Base-by-base conservation (phyloP, 2,329 filamentous ascomycete genomes). In the Verticillium isaacii region DNA sequence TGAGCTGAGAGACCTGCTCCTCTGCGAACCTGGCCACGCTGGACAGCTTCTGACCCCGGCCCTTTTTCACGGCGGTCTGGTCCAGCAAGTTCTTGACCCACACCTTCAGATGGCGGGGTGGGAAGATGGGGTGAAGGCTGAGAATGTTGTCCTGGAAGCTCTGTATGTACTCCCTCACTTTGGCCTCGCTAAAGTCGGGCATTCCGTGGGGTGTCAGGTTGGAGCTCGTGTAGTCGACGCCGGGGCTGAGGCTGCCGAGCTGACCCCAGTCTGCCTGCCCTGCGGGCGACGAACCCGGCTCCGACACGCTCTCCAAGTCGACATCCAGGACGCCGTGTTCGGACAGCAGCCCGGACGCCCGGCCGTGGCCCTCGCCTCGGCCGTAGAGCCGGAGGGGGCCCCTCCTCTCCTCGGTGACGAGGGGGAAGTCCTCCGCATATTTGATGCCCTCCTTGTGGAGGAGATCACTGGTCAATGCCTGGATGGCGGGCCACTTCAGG, bases 331-430 rank as follows among this genome's bases (percentile, higher is more conserved):
- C 72, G 19, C 76, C 78, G 52, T 78, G 71, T 15, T 76, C 75
- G 29, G 73, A 69, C 63, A 15, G 52, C 25, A 17, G 52, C 14
- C 25, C 25, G 5, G 41, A 19, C 29, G 29, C 8, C 9, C 37
- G 37, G 67, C 89, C 87, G 32, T 83, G 79, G 36, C 90, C 91
- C 74, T 96, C 92, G 3, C 93, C 93, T 63, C 88, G 85, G 1
- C 92, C 92, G 74, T 90, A 93, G 2, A 94, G 79, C 29, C 90
- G 86, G 50, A 96, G 79, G 7, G 91, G 75, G 1, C 92, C 92
- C 34, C 92, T 85, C 61, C 82, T 82, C 69, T 91, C 86, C 73
- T 96, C 93, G 59, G 88, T 81, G 32, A 86, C 82, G 73, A 95
- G 90, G 0, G 93, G 91, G 71, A 93, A 96, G 66, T 90, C 85